Percentiles rank a stretch among this genome's conserved stretches.
These are phyloP conservation scores for Laburnicola sp. DNA, from an alignment of 2,329 filamentous ascomycete genomes.

Conservation along the genomic window DNA sequence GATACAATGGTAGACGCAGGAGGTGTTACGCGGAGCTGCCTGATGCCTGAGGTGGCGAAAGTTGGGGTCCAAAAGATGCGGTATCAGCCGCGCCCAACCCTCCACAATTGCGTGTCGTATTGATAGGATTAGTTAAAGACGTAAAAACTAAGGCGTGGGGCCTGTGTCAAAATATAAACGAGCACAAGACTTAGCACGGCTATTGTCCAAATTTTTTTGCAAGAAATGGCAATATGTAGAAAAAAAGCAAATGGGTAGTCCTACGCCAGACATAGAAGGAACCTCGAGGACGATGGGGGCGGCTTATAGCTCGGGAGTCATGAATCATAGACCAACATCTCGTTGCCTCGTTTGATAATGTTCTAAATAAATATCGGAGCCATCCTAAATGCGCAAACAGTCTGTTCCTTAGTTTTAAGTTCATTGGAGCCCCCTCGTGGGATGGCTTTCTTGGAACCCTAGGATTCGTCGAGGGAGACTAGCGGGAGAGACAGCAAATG, in stretches of 20 bases:
- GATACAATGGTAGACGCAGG: conserved; percentile 1
- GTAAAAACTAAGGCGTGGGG: no score
- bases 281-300: no score
- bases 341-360: no score
- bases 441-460: not conserved
- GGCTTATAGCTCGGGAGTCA: no score
- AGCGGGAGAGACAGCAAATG: not conserved
- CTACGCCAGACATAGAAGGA: no score
- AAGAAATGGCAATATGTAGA: no score
- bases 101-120: not conserved
- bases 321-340: no score
- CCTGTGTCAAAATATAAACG: not conserved
- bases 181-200: no score
- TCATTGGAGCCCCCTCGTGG: not conserved
- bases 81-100: not conserved
- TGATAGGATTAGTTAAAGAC: no score
- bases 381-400: not conserved
- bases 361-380: conserved; percentile 9
- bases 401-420: not conserved
- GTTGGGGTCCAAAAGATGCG: conserved; percentile 5
- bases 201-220: no score
- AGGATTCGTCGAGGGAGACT: not conserved
- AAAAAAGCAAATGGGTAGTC: no score
- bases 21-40: not conserved
- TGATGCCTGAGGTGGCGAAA: not conserved